These are phyloP conservation scores for Abelmoschus esculentus DNA, from an alignment of 345 rosid species.

Conservation along the genomic window DNA sequence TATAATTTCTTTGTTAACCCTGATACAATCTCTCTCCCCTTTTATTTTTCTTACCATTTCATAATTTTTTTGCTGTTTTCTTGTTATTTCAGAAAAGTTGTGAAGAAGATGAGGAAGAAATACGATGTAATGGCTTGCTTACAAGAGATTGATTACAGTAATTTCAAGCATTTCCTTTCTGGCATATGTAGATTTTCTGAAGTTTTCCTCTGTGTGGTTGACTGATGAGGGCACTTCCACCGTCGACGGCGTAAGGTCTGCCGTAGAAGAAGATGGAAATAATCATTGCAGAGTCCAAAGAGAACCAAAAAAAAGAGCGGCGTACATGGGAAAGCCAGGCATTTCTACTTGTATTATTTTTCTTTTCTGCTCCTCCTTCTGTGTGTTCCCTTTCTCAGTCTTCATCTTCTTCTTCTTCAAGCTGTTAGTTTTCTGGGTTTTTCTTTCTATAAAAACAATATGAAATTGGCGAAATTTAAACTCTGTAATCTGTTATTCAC, in stretches of 20 bases:
- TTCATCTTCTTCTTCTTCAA: neutral
- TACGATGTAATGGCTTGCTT: neutral
- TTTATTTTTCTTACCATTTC: neutral
- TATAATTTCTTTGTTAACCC: neutral
- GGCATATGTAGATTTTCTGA: neutral
- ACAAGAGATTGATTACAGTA: neutral
- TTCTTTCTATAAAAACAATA: neutral
- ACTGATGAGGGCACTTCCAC: neutral
- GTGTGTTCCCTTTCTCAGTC: neutral
- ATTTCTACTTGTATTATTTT: neutral
- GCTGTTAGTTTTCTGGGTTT: neutral
- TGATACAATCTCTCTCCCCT: neutral
- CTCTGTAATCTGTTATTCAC: no score
- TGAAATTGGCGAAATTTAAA: neutral
- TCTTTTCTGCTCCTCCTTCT: neutral
- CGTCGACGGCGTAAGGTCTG: neutral
- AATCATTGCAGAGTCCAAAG: neutral
- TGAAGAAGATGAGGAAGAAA: conserved; percentile 21
- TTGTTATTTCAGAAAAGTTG: neutral
- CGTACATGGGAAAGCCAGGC: conserved; percentile 17
- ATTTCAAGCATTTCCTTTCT: neutral
- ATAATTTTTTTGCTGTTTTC: neutral
- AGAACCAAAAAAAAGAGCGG: neutral
- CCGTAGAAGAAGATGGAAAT: neutral
- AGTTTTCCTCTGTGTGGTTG: neutral